Conservation (phyloP, 495 filamentous ascomycete genomes). For the Trichoderma virens region DNA sequence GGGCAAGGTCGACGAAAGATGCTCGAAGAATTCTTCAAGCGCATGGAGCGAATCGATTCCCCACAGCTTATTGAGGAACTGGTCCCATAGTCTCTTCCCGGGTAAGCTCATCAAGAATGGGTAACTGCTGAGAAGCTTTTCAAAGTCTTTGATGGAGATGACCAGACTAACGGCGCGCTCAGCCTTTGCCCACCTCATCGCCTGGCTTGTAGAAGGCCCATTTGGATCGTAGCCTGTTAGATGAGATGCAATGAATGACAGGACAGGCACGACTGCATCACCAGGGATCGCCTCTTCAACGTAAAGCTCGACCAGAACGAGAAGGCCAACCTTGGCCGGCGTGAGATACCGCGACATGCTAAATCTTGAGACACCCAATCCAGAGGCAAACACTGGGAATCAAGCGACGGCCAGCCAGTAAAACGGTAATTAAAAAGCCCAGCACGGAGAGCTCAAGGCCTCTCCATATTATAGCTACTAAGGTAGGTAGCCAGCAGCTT, state of each 20-base stretch:
- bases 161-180: slow-evolving; percentile 42
- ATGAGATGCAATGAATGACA: slow-evolving; percentile 76
- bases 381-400: background rate
- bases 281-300: slow-evolving; percentile 66
- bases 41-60: slow-evolving; percentile 70
- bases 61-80: slow-evolving; percentile 80
- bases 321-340: slow-evolving; percentile 73
- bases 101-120: slow-evolving; percentile 43
- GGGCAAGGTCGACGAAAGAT: slow-evolving; percentile 47
- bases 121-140: slow-evolving; percentile 55
- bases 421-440: background rate
- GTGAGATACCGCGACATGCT: slow-evolving; percentile 75
- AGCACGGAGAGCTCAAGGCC: background rate
- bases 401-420: background rate
- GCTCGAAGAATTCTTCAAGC: slow-evolving; percentile 63
- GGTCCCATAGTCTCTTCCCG: slow-evolving; percentile 76
- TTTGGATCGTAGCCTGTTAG: slow-evolving; percentile 43
- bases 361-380: slow-evolving; percentile 8
- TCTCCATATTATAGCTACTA: background rate
- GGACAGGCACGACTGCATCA: slow-evolving; percentile 65
- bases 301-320: slow-evolving; percentile 76
- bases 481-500: background rate
- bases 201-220: slow-evolving; percentile 12
- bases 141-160: slow-evolving; percentile 58
- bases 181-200: slow-evolving; percentile 30